Evolutionary conservation across 2,329 filamentous ascomycete genomes (phyloP).

Genomic region (Ophiostoma perfectum): DNA sequence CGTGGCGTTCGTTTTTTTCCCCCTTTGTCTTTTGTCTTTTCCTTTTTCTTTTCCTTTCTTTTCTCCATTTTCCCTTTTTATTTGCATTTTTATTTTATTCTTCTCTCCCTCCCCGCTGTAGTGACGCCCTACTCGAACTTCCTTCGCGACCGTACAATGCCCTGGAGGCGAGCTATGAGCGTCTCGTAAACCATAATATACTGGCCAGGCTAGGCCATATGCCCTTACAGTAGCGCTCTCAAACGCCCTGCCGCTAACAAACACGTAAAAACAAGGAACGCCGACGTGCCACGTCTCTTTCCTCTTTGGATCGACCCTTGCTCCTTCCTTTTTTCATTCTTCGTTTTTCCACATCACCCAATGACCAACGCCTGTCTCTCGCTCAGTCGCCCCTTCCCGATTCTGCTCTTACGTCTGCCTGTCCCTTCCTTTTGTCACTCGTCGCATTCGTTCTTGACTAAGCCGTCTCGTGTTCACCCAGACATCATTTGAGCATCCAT

Average conservation of each 20-base stretch:
- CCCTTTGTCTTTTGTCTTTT: too few species aligned
- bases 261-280: not conserved
- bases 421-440: not conserved
- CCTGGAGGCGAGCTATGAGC: too few species aligned
- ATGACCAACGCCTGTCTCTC: not conserved
- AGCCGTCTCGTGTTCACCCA: conserved; percentile 1
- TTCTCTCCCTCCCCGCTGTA: too few species aligned
- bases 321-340: not conserved
- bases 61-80: too few species aligned
- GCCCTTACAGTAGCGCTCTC: not conserved
- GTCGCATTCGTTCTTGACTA: conserved; percentile 6
- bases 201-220: too few species aligned
- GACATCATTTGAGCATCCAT: not conserved
- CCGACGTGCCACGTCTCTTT: conserved; percentile 4
- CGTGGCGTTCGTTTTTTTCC: too few species aligned
- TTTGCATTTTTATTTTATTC: too few species aligned
- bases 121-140: too few species aligned
- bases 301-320: not conserved
- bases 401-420: conserved; percentile 1
- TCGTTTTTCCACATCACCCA: conserved; percentile 6
- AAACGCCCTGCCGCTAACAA: not conserved
- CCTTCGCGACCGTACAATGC: too few species aligned
- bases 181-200: not conserved
- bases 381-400: conserved; percentile 1
- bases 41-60: too few species aligned